A percentile compares a stretch with the other conserved stretches of the same genome.
Evolutionary conservation across 148 eudicot species (phyloP).

Genomic region (Cornus controversa): DNA sequence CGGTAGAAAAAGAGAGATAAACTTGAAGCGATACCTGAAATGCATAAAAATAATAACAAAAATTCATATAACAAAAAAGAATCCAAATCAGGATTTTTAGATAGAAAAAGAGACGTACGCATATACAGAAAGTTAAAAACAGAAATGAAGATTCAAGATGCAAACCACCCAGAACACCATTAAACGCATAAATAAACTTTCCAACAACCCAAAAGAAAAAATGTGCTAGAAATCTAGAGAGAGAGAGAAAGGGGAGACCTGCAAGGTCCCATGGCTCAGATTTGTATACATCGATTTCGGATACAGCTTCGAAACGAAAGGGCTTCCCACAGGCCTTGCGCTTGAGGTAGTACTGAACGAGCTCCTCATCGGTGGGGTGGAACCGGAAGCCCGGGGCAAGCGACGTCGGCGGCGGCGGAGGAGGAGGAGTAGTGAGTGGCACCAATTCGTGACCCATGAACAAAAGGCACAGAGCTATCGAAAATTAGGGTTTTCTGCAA

Average conservation of each 20-base stretch:
- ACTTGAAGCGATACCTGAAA: not conserved
- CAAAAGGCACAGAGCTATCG: not conserved
- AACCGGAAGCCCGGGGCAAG: constrained; percentile 44
- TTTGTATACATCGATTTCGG: constrained; percentile 42
- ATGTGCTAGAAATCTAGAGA: not conserved
- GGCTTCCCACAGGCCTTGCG: constrained; percentile 35
- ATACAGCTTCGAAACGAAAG: constrained; percentile 40
- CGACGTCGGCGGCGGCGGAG: constrained; percentile 15
- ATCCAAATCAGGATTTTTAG: too few relatives aligned
- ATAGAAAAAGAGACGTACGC: not conserved
- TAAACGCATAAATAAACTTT: too few relatives aligned
- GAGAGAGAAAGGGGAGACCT: constrained; percentile 15
- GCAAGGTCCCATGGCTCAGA: constrained; percentile 42
- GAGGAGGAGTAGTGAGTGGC: not conserved
- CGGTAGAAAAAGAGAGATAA: too few relatives aligned
- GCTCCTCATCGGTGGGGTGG: constrained; percentile 43
- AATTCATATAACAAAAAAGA: not conserved
- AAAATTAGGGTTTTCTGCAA: constrained; percentile 1
- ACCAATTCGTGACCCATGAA: constrained; percentile 17
- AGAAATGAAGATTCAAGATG: not conserved
- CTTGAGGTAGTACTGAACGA: constrained; percentile 40
- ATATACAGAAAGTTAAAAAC: not conserved
- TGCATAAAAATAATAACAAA: not conserved
- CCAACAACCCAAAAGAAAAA: too few relatives aligned
- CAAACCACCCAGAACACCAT: too few relatives aligned